phyloP scores from a whole-genome alignment of 345 rosid species.

The Hirschfeldia incana region DNA sequence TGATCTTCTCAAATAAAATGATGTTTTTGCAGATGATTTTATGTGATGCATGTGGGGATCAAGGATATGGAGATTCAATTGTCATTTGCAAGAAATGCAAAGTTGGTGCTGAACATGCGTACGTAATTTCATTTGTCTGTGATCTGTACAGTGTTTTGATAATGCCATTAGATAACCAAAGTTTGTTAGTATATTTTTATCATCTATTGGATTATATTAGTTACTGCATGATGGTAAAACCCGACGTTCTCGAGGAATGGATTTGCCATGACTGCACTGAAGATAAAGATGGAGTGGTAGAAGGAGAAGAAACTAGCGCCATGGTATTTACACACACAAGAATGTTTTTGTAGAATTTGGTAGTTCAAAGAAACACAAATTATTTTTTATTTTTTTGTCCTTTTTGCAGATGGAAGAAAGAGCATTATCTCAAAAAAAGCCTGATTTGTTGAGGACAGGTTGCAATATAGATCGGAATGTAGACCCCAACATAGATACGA shows the following conservation, averaged over 20 bases:
- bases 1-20: neutral
- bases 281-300: no score
- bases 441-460: neutral
- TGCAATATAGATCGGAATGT: neutral
- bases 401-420: neutral
- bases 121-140: constrained; percentile 1
- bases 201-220: no score
- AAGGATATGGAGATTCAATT: constrained; percentile 53
- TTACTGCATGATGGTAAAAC: no score
- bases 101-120: constrained; percentile 75
- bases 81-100: constrained; percentile 52
- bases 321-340: neutral
- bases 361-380: neutral
- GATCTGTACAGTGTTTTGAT: neutral
- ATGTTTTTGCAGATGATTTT: constrained; percentile 49
- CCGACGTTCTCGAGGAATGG: no score
- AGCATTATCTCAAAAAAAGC: neutral
- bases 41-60: constrained; percentile 72
- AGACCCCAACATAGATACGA: neutral
- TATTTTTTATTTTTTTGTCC: no score
- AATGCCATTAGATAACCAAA: neutral
- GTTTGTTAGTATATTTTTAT: no score
- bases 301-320: neutral
- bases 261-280: no score
- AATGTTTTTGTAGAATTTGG: neutral